Base-by-base conservation (phyloP, 1,284 basidiomycete genomes). In the Wolfiporia cocos region DNA sequence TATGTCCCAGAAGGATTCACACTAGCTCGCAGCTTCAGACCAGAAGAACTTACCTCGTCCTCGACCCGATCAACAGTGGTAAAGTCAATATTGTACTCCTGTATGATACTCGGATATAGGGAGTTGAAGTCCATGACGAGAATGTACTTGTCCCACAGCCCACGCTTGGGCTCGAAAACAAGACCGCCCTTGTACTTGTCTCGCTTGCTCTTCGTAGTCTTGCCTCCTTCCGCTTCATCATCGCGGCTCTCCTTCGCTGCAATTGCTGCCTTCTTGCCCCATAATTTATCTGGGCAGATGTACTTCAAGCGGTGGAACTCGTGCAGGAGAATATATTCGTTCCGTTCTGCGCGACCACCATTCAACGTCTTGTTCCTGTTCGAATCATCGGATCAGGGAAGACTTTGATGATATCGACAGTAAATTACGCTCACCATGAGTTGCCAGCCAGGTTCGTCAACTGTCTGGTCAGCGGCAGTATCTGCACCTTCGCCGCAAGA, bases 81-180 rank as follows among this genome's bases (percentile, higher is more conserved):
- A 57, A 99, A 99, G 65, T 99, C 94, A 55, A 99, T 98, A 61
- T 99, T 99, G 66, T 91, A 99, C 70, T 99, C 96, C 58, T 99
- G 96, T 44, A 99, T 99, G 68, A 99, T 99, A 64, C 90, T 94
- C 7, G 96, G 96, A 62, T 99, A 99, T 47, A 99, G 75, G 54
- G 93, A 98, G 68, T 99, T 99, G 81, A 99, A 99, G 68, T 99
- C 96, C 96, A 99, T 99, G 62, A 99, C 95, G 21, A 99, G 75
- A 62, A 99, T 90, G 61, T 80, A 96, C 56, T 86, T 95, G 70
- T 99, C 96, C 90, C 92, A 99, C 38, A 99, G 69, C 4, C 94
- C 93, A 44, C 91, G 76, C 68, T 97, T 96, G 0, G 96, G 96
- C 52, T 97, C 92, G 51, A 99, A 95, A 12, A 99, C 96, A 37